phyloP scores from a whole-genome alignment of 805 yeast genomes.

The Ogataea pilisensis region DNA sequence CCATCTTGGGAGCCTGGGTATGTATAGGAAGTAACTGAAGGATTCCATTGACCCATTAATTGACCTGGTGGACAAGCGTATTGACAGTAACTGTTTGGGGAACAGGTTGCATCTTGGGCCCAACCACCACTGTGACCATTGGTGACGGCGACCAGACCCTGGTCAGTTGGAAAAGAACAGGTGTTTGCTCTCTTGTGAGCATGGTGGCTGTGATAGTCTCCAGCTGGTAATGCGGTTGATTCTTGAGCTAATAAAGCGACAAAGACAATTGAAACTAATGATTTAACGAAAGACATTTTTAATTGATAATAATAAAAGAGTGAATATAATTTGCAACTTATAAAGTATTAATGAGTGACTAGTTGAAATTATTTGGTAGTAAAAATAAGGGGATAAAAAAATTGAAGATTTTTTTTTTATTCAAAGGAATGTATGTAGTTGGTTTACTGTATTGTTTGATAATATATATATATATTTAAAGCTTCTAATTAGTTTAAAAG shows the following conservation, averaged over 20 bases:
- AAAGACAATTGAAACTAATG: conserved; percentile 6
- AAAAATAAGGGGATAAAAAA: too few species aligned
- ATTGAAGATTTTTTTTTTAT: background rate
- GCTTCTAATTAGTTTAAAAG: too few species aligned
- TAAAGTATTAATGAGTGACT: background rate
- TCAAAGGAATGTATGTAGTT: conserved; percentile 8
- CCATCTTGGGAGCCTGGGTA: conserved; percentile 81
- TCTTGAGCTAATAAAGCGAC: conserved; percentile 9
- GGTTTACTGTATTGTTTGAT: background rate
- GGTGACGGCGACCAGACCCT: conserved; percentile 69
- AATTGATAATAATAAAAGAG: background rate
- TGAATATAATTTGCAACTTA: background rate
- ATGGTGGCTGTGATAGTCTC: conserved; percentile 17
- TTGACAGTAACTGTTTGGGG: conserved; percentile 80
- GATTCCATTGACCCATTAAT: conserved; percentile 87
- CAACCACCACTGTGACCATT: conserved; percentile 68
- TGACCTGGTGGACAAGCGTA: conserved; percentile 90
- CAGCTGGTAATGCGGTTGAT: conserved; percentile 13
- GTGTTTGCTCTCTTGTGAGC: conserved; percentile 31
- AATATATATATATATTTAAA: background rate
- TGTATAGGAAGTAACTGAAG: conserved; percentile 61
- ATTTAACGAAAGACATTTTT: conserved; percentile 11
- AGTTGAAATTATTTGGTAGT: background rate
- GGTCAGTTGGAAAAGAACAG: conserved; percentile 66
- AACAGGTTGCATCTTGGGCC: conserved; percentile 78